A percentile compares a stretch with the other conserved stretches of the same genome.
phyloP scores from a whole-genome alignment of 805 yeast genomes.

The Wickerhamiella galacta region DNA sequence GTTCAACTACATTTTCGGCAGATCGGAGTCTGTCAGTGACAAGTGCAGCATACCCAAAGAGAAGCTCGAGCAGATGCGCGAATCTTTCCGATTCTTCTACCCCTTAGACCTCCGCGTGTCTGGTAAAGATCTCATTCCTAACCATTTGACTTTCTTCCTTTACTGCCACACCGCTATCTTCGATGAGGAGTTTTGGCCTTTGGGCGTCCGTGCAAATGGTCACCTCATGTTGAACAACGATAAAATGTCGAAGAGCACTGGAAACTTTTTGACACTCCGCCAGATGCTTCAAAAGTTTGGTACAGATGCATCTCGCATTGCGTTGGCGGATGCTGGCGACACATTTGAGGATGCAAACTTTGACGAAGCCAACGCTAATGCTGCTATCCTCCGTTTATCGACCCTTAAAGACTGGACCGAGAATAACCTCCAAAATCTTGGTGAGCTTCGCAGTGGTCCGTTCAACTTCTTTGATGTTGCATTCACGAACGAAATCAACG shows the following conservation, averaged over 20 bases:
- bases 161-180: slow-evolving; percentile 86
- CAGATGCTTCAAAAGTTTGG: slow-evolving; percentile 81
- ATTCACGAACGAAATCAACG: slow-evolving; percentile 86
- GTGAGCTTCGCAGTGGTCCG: slow-evolving; percentile 33
- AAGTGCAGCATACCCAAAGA: slow-evolving; percentile 42
- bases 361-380: slow-evolving; percentile 91
- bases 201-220: slow-evolving; percentile 86
- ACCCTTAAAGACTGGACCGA: slow-evolving; percentile 94
- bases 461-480: slow-evolving; percentile 65
- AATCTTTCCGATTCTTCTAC: slow-evolving; percentile 93
- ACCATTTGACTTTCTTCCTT: slow-evolving; percentile 90
- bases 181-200: slow-evolving; percentile 86
- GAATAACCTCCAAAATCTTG: slow-evolving; percentile 39
- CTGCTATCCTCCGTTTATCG: slow-evolving; percentile 85
- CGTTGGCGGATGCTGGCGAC: slow-evolving; percentile 97
- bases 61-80: slow-evolving; percentile 56
- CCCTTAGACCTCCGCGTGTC: slow-evolving; percentile 86
- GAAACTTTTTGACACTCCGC: slow-evolving; percentile 84
- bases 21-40: slow-evolving; percentile 38
- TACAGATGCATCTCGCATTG: slow-evolving; percentile 94
- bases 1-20: slow-evolving; percentile 75
- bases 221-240: slow-evolving; percentile 89
- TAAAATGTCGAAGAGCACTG: slow-evolving; percentile 96
- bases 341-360: slow-evolving; percentile 94
- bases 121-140: slow-evolving; percentile 94